Percentiles rank a stretch among this genome's conserved stretches.
Conservation (phyloP, 257 asterid genomes). For the Nemophila menziesii region DNA sequence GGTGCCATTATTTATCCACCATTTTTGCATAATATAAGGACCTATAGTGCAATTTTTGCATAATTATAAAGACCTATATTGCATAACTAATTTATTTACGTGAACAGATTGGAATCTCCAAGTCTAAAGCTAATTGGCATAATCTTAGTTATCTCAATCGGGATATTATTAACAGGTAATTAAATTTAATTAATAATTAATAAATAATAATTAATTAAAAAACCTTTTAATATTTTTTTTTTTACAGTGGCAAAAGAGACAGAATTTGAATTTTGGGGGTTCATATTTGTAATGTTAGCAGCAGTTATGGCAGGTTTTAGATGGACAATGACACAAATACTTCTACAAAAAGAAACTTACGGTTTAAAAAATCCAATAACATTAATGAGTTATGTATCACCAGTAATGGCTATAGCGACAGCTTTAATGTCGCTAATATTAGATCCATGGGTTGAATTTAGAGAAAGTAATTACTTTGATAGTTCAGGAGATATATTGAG, state of each 20-base stretch:
- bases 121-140: constrained; percentile 86
- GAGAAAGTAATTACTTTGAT: constrained; percentile 52
- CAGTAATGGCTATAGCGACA: constrained; percentile 91
- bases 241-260: constrained; percentile 91
- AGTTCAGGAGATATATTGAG: constrained; percentile 67
- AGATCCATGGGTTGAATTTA: constrained; percentile 93
- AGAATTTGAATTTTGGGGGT: constrained; percentile 94
- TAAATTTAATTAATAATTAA: no score
- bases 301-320: constrained; percentile 99
- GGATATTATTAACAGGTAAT: constrained; percentile 85
- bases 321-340: constrained; percentile 99
- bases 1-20: no score
- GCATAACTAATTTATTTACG: no score
- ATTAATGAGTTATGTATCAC: constrained; percentile 93
- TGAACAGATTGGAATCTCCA: constrained; percentile 99
- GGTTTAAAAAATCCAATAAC: constrained; percentile 96
- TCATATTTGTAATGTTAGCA: constrained; percentile 88
- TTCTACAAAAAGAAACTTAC: constrained; percentile 77
- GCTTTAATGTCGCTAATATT: constrained; percentile 64
- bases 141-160: constrained; percentile 63
- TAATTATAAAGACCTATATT: no score
- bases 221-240: constrained; percentile 12
- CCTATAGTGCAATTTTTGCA: no score
- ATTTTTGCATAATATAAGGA: no score
- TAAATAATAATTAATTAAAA: no score